These are phyloP conservation scores for Hericium erinaceus DNA, from an alignment of 768 basidiomycete genomes.

Conservation along the genomic window DNA sequence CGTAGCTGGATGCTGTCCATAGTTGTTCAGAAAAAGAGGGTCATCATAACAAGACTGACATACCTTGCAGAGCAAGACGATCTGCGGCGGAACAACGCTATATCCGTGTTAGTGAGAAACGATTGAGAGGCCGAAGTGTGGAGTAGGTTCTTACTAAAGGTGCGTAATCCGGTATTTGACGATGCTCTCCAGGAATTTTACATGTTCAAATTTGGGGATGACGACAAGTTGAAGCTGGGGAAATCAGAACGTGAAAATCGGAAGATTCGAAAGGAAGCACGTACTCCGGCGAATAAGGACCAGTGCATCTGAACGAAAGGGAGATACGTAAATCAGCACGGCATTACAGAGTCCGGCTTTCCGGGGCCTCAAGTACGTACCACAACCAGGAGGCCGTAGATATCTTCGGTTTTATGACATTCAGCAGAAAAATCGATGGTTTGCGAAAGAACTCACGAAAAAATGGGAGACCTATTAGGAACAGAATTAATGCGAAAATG, in stretches of 20 bases:
- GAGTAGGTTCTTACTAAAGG: constrained; percentile 18
- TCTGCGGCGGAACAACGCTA: constrained; percentile 21
- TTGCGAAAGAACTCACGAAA: constrained; percentile 16
- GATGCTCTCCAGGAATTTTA: constrained; percentile 24
- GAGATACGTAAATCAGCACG: background rate
- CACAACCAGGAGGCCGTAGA: constrained; percentile 25
- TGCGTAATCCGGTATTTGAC: constrained; percentile 23
- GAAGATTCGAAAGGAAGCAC: background rate
- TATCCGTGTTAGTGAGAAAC: background rate
- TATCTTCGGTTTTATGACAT: constrained; percentile 30
- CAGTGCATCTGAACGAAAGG: constrained; percentile 18
- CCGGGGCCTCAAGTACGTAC: constrained; percentile 10
- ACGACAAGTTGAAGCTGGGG: constrained; percentile 23
- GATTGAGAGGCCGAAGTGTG: background rate
- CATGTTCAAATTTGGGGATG: constrained; percentile 24
- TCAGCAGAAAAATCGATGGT: background rate
- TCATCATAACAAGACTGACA: background rate
- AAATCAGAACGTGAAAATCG: background rate
- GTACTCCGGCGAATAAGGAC: constrained; percentile 18
- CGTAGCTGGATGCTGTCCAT: constrained; percentile 19
- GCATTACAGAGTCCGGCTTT: too few species aligned
- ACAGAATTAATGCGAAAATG: background rate
- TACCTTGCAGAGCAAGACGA: constrained; percentile 25
- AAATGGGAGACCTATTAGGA: constrained; percentile 18
- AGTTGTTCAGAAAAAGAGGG: background rate